These are phyloP conservation scores for Cordyceps cateniannulata DNA, from an alignment of 2,329 filamentous ascomycete genomes.

Conservation along the genomic window DNA sequence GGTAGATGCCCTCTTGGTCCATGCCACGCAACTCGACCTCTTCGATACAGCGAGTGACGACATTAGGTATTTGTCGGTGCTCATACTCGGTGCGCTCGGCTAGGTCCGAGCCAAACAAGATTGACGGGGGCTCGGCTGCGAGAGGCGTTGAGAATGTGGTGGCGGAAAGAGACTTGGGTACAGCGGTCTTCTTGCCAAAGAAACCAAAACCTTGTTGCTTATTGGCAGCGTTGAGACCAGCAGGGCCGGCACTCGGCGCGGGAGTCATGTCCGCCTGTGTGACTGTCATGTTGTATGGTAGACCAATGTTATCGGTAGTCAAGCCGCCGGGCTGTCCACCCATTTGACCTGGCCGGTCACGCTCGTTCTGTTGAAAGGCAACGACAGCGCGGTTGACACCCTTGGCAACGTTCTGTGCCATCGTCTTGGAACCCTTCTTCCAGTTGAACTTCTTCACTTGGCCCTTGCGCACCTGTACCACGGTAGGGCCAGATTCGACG, in stretches of 20 bases:
- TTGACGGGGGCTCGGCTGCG: conserved; percentile 47
- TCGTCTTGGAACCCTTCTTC: conserved; percentile 92
- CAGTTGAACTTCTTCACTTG: conserved; percentile 97
- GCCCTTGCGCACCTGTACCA: conserved; percentile 90
- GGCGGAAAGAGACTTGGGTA: conserved; percentile 46
- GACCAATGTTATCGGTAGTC: conserved; percentile 57
- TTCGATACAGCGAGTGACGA: conserved; percentile 90
- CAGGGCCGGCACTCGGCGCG: conserved; percentile 13
- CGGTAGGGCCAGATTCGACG: conserved; percentile 72
- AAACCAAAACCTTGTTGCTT: conserved; percentile 59
- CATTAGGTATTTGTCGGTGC: conserved; percentile 78
- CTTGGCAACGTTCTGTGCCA: conserved; percentile 91
- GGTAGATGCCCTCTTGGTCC: conserved; percentile 96
- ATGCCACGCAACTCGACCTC: conserved; percentile 95
- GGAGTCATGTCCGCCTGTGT: conserved; percentile 40
- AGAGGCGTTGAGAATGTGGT: conserved; percentile 35
- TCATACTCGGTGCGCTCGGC: conserved; percentile 81
- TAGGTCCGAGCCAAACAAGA: conserved; percentile 84
- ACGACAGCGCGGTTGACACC: conserved; percentile 89
- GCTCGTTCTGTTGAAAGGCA: conserved; percentile 56
- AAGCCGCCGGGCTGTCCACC: conserved; percentile 47
- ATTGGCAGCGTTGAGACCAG: conserved; percentile 24
- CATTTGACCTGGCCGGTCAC: conserved; percentile 42
- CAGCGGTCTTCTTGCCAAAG: conserved; percentile 53
- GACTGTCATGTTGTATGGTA: conserved; percentile 65